These are phyloP conservation scores for Aphanomyces astaci DNA, from an alignment of 352 stramenopile species.

Conservation along the genomic window DNA sequence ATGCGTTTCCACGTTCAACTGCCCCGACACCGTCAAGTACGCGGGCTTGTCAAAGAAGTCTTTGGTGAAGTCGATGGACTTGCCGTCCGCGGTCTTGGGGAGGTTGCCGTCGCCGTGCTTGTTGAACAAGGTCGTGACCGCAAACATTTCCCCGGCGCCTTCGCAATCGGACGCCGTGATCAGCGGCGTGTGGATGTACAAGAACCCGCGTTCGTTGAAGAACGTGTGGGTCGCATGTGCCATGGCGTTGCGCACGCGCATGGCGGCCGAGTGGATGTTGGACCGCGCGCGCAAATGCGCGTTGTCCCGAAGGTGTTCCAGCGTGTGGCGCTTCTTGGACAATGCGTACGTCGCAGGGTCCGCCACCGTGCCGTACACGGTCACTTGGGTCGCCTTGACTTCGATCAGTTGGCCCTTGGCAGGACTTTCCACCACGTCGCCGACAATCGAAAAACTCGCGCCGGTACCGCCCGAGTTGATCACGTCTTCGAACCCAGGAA, in stretches of 20 bases:
- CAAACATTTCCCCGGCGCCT: slow-evolving; percentile 96
- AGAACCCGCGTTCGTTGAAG: slow-evolving; percentile 88
- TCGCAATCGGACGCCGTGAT: slow-evolving; percentile 97
- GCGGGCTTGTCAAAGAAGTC: slow-evolving; percentile 87
- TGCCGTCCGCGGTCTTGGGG: slow-evolving; percentile 38
- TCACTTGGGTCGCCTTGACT: slow-evolving; percentile 81
- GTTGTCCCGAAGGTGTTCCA: slow-evolving; percentile 90
- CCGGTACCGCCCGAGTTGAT: slow-evolving; percentile 78
- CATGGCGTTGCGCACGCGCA: slow-evolving; percentile 90
- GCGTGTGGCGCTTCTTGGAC: slow-evolving; percentile 88
- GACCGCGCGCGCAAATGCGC: slow-evolving; percentile 89
- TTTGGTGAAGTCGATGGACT: slow-evolving; percentile 82
- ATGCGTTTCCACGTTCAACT: slow-evolving; percentile 95
- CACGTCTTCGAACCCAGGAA: slow-evolving; percentile 67
- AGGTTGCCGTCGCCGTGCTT: slow-evolving; percentile 69
- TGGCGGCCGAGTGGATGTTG: slow-evolving; percentile 87
- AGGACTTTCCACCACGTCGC: slow-evolving; percentile 77
- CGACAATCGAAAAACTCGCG: slow-evolving; percentile 73
- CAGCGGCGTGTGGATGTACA: slow-evolving; percentile 93
- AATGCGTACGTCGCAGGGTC: slow-evolving; percentile 87
- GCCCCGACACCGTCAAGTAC: slow-evolving; percentile 93
- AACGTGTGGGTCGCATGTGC: slow-evolving; percentile 91
- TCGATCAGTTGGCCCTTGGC: slow-evolving; percentile 90
- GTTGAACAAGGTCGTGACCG: slow-evolving; percentile 87
- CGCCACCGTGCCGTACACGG: slow-evolving; percentile 78